phyloP scores from a whole-genome alignment of 164 flowering plant species.

The Hamamelis virginiana region DNA sequence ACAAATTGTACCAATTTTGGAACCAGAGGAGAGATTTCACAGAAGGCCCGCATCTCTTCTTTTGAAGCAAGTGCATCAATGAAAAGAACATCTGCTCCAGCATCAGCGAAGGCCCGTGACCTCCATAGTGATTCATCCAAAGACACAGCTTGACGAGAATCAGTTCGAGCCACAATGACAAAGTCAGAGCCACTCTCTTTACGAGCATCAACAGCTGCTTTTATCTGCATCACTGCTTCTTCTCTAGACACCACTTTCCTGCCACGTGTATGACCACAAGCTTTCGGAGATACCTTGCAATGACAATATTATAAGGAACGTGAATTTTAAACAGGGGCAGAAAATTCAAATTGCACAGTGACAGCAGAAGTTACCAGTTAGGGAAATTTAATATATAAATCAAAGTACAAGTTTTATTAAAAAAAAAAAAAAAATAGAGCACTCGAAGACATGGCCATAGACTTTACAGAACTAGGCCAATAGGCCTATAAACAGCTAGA shows the following conservation, averaged over 20 bases:
- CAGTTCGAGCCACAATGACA: conserved; percentile 91
- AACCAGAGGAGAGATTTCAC: conserved; percentile 63
- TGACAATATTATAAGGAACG: conserved; percentile 16
- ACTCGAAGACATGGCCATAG: too few species aligned
- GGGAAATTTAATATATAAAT: too few species aligned
- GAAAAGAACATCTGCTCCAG: conserved; percentile 97
- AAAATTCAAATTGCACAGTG: background rate
- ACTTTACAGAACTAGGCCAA: too few species aligned
- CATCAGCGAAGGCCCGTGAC: conserved; percentile 79
- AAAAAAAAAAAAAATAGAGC: too few species aligned
- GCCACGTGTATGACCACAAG: conserved; percentile 92
- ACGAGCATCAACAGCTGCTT: conserved; percentile 94
- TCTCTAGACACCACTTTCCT: conserved; percentile 92
- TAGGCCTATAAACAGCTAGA: too few species aligned
- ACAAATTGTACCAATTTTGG: conserved; percentile 74
- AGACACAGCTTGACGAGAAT: conserved; percentile 89
- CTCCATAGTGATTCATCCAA: conserved; percentile 86
- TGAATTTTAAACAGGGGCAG: conserved; percentile 4
- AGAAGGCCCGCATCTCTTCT: conserved; percentile 87
- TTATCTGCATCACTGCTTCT: conserved; percentile 88
- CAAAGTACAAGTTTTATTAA: background rate
- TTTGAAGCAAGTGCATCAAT: conserved; percentile 91
- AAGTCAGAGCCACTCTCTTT: conserved; percentile 80
- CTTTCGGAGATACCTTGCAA: conserved; percentile 86
- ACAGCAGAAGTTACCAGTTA: background rate